These are phyloP conservation scores for Plasmodium chabaudi DNA, from an alignment of 169 alveolate species.

Conservation along the genomic window DNA sequence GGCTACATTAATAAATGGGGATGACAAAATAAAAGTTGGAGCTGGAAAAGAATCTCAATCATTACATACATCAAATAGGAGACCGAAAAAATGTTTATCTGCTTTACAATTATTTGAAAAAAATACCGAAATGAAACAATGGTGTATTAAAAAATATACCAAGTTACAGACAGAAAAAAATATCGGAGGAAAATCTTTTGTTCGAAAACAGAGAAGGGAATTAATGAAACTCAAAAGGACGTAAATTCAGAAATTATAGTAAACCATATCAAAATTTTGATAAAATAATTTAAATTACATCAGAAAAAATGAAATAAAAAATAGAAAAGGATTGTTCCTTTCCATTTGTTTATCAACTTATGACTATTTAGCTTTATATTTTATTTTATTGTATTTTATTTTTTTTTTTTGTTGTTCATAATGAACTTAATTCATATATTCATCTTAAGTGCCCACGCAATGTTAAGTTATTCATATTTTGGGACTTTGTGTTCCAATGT, in stretches of 20 bases:
- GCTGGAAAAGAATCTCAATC: constrained; percentile 75
- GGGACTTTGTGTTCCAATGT: too few species aligned
- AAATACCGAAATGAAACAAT: constrained; percentile 34
- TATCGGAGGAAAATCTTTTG: constrained; percentile 75
- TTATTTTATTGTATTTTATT: too few species aligned
- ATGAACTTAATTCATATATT: too few species aligned
- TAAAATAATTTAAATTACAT: not conserved
- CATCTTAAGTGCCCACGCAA: too few species aligned
- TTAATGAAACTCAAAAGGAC: constrained; percentile 9
- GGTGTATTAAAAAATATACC: constrained; percentile 74
- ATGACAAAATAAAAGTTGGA: constrained; percentile 70
- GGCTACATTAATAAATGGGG: constrained; percentile 69
- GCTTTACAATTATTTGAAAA: constrained; percentile 56
- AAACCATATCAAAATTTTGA: not conserved
- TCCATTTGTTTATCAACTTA: too few species aligned
- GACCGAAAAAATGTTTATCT: constrained; percentile 48
- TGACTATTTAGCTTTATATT: too few species aligned
- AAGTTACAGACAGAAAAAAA: constrained; percentile 68
- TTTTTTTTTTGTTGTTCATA: too few species aligned
- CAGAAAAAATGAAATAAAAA: not conserved
- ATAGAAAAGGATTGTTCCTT: not conserved
- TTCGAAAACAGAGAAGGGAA: constrained; percentile 58
- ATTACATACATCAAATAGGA: constrained; percentile 67
- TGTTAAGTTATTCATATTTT: too few species aligned
- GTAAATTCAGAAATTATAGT: not conserved